Evolutionary conservation across 345 rosid species (phyloP).

Genomic region (Boechera retrofracta): DNA sequence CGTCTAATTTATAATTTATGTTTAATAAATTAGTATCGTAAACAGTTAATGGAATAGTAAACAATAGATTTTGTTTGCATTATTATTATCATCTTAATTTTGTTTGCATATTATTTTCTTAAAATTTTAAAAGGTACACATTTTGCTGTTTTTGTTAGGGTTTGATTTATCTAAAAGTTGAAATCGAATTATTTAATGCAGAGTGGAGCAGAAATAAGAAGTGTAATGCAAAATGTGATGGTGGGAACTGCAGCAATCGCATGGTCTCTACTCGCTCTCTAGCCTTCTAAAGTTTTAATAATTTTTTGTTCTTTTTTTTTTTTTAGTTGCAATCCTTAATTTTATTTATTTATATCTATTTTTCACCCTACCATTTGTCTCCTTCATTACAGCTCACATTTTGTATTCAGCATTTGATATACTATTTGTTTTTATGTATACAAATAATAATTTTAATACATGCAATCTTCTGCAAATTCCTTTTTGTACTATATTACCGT

Average conservation of each 20-base stretch:
- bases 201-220: constrained; percentile 54
- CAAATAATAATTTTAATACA: not conserved
- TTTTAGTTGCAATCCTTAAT: not conserved
- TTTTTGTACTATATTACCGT: no score
- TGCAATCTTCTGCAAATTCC: not conserved
- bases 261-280: constrained; percentile 49
- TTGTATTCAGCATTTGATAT: constrained; percentile 7
- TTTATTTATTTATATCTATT: not conserved
- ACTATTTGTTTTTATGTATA: not conserved
- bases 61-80: no score
- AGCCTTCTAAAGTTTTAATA: constrained; percentile 43
- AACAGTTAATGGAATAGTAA: no score
- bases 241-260: constrained; percentile 48
- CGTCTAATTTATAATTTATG: no score
- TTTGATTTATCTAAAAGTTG: not conserved
- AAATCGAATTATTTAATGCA: constrained; percentile 40
- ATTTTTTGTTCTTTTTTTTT: not conserved
- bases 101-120: no score
- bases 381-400: constrained; percentile 15
- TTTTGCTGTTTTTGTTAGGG: not conserved
- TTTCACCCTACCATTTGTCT: not conserved
- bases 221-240: constrained; percentile 42
- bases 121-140: no score
- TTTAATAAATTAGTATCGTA: no score
- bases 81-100: no score